Base-by-base conservation (phyloP, 1,284 basidiomycete genomes). In the Trichosporon sp. region DNA sequence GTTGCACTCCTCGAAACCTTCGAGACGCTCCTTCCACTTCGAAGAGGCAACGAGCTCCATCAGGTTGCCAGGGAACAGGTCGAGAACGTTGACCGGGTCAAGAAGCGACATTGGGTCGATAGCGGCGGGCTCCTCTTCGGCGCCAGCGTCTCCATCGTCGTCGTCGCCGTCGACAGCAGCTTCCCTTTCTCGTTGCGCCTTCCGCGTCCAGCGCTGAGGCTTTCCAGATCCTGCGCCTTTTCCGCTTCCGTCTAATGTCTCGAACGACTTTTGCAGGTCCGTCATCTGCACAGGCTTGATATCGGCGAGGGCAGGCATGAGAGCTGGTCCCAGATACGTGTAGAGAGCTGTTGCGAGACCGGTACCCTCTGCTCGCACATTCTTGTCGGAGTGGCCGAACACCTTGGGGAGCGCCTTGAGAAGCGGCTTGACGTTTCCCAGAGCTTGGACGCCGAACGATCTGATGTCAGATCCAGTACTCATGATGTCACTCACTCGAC, bases 1-100 rank as follows among this genome's bases (percentile, higher is more conserved):
- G 70, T 91, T 86, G 51, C 97, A 87, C 63, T 93, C 92, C 76
- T 98, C 95, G 67, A 98, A 85, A 1, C 89, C 92, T 78, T 98
- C 96, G 78, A 96, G 93, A 37, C 97, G 90, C 76, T 99, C 97
- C 82, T 99, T 98, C 97, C 97, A 99, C 84, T 99, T 99, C 0
- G 92, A 90, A 3, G 96, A 98, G 12, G 89, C 88, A 68, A 99
- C 87, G 70, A 88, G 86, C 5, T 90, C 87, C 73, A 91, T 89
- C 70, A 96, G 86, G 70, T 91, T 90, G 2, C 89, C 84, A 0
- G 96, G 91, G 66, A 97, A 87, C 77, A 91, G 91, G 5, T 89
- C 85, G 65, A 90, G 86, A 71, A 94, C 90, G 78, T 96, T 89
- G 65, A 93, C 89, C 12, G 92, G 91, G 79, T 98, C 94, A 2